Base-by-base conservation (phyloP, 2,329 filamentous ascomycete species). In the Fusarium goolgardi region DNA sequence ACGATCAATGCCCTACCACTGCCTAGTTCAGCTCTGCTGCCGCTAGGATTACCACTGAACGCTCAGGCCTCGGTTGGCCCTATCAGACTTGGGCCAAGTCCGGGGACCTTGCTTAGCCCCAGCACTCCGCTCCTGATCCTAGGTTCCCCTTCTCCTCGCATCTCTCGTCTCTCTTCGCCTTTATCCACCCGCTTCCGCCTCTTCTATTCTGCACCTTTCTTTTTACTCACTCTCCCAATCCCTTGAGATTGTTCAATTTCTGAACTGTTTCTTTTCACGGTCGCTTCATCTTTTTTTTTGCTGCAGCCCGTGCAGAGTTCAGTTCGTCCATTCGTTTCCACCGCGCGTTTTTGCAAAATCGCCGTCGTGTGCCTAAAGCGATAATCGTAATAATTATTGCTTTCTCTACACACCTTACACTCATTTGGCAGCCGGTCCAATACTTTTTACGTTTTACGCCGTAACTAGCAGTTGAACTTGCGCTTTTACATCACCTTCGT, bases 291-390 rank as follows among this genome's bases (percentile, higher is more conserved):
- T 65, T 61, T 55, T 65, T 61, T 55, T 44, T 60, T 31, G 59
- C 44, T 54, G 65, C 65, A 46, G 67, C 56, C 59, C 55, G 62
- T 70, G 70, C 61, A 46, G 52, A 61, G 63, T 64, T 65, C 71
- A 59, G 69, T 72, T 75, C 63, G 73, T 75, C 73, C 73, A 69
- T 75, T 75, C 73, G 55, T 75, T 75, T 72, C 55, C 50, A 45
- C 44, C 57, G 59, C 59, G 72, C 60, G 67, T 67, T 70, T 70
- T 71, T 71, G 66, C 49, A 71, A 71, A 54, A 65, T 65, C 60
- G 66, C 56, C 62, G 56, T 56, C 25, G 35, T 69, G 57, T 61
- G 61, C 44, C 45, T 29, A 51, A 16, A 58, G 49, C 47, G 44
- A 67, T 46, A 51, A 54, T 50, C 27, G 40, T 50, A 35, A 41